Evolutionary conservation across 257 asterid genomes (phyloP), one percentile per base, ranked within the genome.

Genomic region (Solanum pinnatisectum): DNA sequence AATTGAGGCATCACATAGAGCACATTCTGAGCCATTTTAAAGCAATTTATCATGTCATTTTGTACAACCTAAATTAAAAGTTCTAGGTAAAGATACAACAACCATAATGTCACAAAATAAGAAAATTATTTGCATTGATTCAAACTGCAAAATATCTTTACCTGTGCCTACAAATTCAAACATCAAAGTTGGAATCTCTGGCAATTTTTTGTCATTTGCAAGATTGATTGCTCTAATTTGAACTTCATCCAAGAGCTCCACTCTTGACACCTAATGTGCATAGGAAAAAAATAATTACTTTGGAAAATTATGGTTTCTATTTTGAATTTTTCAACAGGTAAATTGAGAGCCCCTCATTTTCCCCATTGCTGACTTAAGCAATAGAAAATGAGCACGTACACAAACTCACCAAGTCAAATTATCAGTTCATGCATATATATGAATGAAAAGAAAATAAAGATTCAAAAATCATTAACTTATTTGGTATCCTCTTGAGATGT

Each of bases 131-230:
- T 70, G 36, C 77, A 70, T 70, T 70, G 13, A 68, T 27, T 68
- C 76, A 30, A 71, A 71, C 78, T 6, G 7, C 39, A 32, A 30
- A 30, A 71, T 70, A 70, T 32, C 42, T 72, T 32, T 16, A 96
- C 99, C 99, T 95, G 98, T 97, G 93, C 99, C 99, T 73, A 97
- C 92, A 91, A 96, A 94, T 92, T 97, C 99, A 89, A 95, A 93
- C 98, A 97, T 94, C 93, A 97, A 92, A 84, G 99, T 97, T n/a
- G 99, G 99, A 88, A 90, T 92, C 92, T 96, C 99, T 22, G 99
- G 98, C 88, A 97, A 92, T 63, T 88, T 90, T 93, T 96, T 96
- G 87, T 96, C 98, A 83, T 97, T 97, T 84, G 98, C 99, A 88
- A 92, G 4, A 91, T 97, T 97, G 91, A 97, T 93, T 39, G 99